phyloP scores from a whole-genome alignment of 768 basidiomycete genomes.

The Lactarius quietus region DNA sequence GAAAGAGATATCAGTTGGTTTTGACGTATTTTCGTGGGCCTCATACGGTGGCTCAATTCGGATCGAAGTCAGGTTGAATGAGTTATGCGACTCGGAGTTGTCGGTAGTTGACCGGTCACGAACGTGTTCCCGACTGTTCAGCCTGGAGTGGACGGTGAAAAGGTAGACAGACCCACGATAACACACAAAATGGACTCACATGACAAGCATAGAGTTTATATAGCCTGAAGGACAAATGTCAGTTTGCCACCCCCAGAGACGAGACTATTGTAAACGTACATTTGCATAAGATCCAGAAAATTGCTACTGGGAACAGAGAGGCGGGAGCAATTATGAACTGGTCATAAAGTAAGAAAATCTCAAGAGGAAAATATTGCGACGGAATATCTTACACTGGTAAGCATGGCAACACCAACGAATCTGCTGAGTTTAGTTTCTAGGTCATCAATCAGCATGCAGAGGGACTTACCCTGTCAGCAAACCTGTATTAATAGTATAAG shows the following conservation, averaged over 20 bases:
- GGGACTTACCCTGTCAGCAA: background rate
- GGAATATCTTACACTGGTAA: background rate
- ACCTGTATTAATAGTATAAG: background rate
- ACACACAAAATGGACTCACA: background rate
- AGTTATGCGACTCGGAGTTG: background rate
- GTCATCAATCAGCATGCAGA: background rate
- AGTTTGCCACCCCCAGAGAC: background rate
- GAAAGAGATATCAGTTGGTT: too few relatives aligned
- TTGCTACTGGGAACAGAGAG: background rate
- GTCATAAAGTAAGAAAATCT: background rate
- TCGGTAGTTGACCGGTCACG: background rate
- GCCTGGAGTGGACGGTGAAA: background rate
- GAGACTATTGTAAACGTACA: background rate
- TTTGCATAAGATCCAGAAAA: background rate
- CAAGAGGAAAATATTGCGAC: too few relatives aligned
- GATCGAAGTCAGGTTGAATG: background rate
- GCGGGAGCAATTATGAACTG: background rate
- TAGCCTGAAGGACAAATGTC: background rate
- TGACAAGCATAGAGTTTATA: background rate
- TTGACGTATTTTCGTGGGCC: background rate
- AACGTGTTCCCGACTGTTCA: background rate
- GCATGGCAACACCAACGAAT: background rate
- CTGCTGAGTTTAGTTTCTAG: background rate
- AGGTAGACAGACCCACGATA: background rate
- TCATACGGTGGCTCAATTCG: background rate